phyloP scores from a whole-genome alignment of 225 moss, liverwort and hornwort genomes.

The Sphagnum contortum region DNA sequence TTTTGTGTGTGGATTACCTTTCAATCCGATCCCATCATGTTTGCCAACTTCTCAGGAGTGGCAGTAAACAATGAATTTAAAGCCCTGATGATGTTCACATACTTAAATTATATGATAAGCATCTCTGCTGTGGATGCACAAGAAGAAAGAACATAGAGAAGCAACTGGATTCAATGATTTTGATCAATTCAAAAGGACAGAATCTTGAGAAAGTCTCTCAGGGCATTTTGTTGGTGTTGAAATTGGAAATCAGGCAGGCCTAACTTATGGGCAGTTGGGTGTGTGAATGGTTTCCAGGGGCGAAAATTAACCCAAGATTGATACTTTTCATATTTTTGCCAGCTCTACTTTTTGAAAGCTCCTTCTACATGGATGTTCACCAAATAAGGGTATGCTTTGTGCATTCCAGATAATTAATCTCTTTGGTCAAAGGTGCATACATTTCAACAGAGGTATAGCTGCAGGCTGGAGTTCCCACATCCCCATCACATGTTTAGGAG shows the following conservation, averaged over 20 bases:
- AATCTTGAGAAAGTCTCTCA: too few relatives aligned
- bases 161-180: too few relatives aligned
- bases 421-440: background rate
- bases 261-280: background rate
- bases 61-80: background rate
- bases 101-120: background rate
- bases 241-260: too few relatives aligned
- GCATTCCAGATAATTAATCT: background rate
- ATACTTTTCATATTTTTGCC: slow-evolving; percentile 92
- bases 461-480: background rate
- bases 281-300: slow-evolving; percentile 43
- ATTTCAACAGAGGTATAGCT: background rate
- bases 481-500: background rate
- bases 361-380: slow-evolving; percentile 89
- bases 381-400: slow-evolving; percentile 59
- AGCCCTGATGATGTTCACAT: background rate
- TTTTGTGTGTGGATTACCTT: background rate
- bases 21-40: too few relatives aligned
- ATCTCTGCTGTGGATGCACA: too few relatives aligned
- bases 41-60: background rate
- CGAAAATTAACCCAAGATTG: slow-evolving; percentile 64
- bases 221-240: too few relatives aligned
- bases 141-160: too few relatives aligned
- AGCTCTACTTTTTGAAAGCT: slow-evolving; percentile 97
- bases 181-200: too few relatives aligned